Percentiles rank a stretch among this genome's conserved stretches.
Conservation (phyloP, 352 stramenopile genomes). For the Globisporangium nagaii region DNA sequence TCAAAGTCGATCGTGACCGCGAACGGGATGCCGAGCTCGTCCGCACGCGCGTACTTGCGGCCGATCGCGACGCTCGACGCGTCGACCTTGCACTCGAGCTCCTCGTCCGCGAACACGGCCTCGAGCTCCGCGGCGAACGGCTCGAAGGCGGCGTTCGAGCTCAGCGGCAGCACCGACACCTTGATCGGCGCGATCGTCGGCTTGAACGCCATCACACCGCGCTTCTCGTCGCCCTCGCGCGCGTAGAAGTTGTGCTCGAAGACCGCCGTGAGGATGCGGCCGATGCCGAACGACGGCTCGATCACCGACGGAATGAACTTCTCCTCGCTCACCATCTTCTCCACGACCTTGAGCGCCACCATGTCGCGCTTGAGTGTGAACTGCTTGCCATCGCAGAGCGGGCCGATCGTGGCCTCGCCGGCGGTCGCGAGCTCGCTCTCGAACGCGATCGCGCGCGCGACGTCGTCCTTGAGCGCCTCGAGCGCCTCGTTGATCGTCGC, state of each 20-base stretch:
- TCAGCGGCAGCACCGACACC: conserved; percentile 93
- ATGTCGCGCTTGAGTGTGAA: conserved; percentile 95
- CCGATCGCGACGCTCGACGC: conserved; percentile 95
- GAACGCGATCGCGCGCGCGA: conserved; percentile 84
- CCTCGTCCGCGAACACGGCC: conserved; percentile 48
- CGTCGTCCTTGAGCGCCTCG: conserved; percentile 86
- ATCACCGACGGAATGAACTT: conserved; percentile 99
- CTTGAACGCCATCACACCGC: conserved; percentile 97
- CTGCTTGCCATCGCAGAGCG: conserved; percentile 72
- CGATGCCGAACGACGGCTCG: conserved; percentile 99
- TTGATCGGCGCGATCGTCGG: conserved; percentile 98
- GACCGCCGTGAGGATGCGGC: conserved; percentile 96
- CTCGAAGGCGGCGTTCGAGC: conserved; percentile 83
- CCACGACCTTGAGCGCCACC: conserved; percentile 91
- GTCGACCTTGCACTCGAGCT: conserved; percentile 91
- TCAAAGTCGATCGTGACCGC: conserved; percentile 99
- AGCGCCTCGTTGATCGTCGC: conserved; percentile 65
- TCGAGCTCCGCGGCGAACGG: conserved; percentile 79
- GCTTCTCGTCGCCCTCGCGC: conserved; percentile 95
- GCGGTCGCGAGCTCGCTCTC: conserved; percentile 87
- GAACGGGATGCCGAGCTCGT: conserved; percentile 99
- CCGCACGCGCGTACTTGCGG: conserved; percentile 93
- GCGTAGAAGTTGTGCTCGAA: conserved; percentile 99
- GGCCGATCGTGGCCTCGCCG: conserved; percentile 88
- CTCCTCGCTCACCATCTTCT: conserved; percentile 95